Base-by-base conservation (phyloP, 805 yeast species). In the Isabelozyma rhagii region DNA sequence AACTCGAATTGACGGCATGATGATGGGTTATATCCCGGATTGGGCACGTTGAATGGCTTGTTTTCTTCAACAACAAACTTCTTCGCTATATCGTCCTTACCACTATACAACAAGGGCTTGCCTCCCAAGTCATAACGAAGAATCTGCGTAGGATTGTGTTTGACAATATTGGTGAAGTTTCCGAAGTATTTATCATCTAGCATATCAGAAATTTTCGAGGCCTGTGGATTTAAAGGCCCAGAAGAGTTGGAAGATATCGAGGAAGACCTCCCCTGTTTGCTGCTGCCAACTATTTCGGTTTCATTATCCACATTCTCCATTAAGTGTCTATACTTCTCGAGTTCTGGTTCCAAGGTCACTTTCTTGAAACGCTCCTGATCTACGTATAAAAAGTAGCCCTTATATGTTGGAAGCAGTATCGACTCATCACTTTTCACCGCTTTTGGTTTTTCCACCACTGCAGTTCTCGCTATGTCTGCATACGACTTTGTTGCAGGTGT, bases 91-190 rank as follows among this genome's bases (percentile, higher is more conserved):
- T 75, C 77, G 52, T 84, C 93, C 43, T 74, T 78, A 2, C 82
- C 79, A 13, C 87, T 80, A 66, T 88, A 93, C 15, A 89, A 67
- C 25, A 94, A 69, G 2, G 97, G 97, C 41, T 69, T 69, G 0
- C 96, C 96, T 29, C 85, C 87, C 28, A 88, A 63, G 41, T 91
- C 90, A 66, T 93, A 92, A 49, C 99, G 79, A 36, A 94, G 72
- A 2, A 94, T 89, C 69, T 94, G 99, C 3, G 78, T 75, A 3
- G 97, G 92, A 61, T 94, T 94, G 60, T 86, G 87, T 10, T 86
- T 85, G 10, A 89, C 86, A 2, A 82, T 74, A 47, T 82, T 85
- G 28, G 89, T 80, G 65, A 94, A 94, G 51, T 83, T 80, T 61
- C 88, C 89, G 67, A 94, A 94, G 6, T 80, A 80, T 49, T 81